These are phyloP conservation scores for Ehretia macrophylla DNA, from an alignment of 257 asterid genomes.

Conservation along the genomic window DNA sequence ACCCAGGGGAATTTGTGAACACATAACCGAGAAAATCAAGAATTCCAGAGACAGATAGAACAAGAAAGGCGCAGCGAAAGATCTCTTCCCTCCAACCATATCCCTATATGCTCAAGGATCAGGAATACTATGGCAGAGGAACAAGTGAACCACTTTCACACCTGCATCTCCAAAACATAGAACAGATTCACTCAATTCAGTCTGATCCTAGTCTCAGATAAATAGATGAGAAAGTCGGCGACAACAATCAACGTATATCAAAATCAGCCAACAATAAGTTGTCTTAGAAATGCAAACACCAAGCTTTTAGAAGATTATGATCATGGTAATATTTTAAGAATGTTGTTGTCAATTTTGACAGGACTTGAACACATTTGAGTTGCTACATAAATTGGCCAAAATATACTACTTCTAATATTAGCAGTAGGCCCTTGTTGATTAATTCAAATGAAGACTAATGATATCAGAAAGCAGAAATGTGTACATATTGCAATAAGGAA, in stretches of 20 bases:
- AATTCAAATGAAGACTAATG: not conserved
- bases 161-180: conserved; percentile 14
- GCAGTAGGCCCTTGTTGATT: no score
- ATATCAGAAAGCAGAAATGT: not conserved
- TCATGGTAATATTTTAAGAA: not conserved
- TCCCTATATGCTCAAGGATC: conserved; percentile 9
- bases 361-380: not conserved
- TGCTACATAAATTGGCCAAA: not conserved
- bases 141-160: conserved; percentile 13
- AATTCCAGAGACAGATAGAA: conserved; percentile 15
- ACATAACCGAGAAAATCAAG: conserved; percentile 14
- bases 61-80: conserved; percentile 8
- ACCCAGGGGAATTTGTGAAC: conserved; percentile 33
- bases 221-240: not conserved
- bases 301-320: not conserved
- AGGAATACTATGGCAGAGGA: not conserved
- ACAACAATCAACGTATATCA: not conserved
- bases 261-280: not conserved
- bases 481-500: not conserved
- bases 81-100: conserved; percentile 24
- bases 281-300: not conserved
- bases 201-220: not conserved
- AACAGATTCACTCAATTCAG: conserved; percentile 3
- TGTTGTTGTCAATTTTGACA: not conserved
- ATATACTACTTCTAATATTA: not conserved